Conservation (phyloP, 2,329 filamentous ascomycete species). For the Sporothrix brunneoviolacea region DNA sequence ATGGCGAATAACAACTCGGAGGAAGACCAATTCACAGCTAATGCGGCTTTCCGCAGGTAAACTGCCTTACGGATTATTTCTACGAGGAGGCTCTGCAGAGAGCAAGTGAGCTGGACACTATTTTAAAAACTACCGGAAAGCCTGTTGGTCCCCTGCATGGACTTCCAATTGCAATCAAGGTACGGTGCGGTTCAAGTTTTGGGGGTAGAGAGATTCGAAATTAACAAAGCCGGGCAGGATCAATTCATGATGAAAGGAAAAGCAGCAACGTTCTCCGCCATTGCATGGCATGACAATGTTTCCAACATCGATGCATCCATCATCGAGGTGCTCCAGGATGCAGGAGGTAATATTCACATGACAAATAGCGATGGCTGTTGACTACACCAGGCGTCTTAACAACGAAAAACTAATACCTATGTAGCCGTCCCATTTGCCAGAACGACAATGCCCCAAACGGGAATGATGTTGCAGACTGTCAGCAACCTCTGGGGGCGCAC, state of each 20-base stretch:
- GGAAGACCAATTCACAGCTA: too few species aligned
- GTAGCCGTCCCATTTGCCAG: slow-evolving; percentile 24
- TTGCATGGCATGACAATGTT: slow-evolving; percentile 13
- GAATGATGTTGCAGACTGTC: slow-evolving; percentile 26
- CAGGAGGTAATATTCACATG: slow-evolving; percentile 20
- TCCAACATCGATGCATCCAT: slow-evolving; percentile 17
- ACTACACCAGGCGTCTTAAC: too few species aligned
- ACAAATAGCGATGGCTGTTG: too few species aligned
- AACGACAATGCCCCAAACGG: slow-evolving; percentile 22
- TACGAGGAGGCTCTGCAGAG: slow-evolving; percentile 26
- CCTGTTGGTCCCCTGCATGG: slow-evolving; percentile 32
- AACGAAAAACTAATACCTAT: slow-evolving; percentile 20
- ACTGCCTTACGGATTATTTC: slow-evolving; percentile 40
- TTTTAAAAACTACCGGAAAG: slow-evolving; percentile 24
- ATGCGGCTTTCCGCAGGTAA: too few species aligned
- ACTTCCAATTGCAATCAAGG: slow-evolving; percentile 43
- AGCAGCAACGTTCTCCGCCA: slow-evolving; percentile 3
- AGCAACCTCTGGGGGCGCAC: slow-evolving; percentile 32
- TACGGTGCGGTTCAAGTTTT: too few species aligned
- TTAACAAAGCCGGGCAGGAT: slow-evolving; percentile 3
- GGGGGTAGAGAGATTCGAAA: too few species aligned
- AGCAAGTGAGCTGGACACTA: slow-evolving; percentile 27
- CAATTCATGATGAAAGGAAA: slow-evolving; percentile 12
- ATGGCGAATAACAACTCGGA: too few species aligned
- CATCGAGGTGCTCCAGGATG: slow-evolving; percentile 21